Conservation (phyloP, 805 yeast species). For the Wickerhamiella kurtzmanii region DNA sequence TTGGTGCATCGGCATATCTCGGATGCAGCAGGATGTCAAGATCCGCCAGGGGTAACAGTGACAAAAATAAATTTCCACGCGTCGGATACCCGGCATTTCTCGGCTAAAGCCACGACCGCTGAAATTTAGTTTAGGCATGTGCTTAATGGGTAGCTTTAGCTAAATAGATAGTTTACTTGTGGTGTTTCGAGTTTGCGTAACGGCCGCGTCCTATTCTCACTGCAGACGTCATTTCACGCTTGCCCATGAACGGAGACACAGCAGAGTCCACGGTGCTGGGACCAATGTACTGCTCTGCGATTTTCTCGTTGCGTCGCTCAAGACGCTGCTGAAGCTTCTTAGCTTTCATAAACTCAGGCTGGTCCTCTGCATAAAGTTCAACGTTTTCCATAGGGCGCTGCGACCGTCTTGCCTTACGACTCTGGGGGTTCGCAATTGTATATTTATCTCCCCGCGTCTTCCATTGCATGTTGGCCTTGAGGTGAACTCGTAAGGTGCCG, state of each 20-base stretch:
- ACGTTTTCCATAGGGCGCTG: conserved; percentile 75
- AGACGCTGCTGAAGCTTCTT: conserved; percentile 81
- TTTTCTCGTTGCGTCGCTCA: conserved; percentile 70
- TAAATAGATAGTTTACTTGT: conserved; percentile 2
- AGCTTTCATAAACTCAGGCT: conserved; percentile 82
- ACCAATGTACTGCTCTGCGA: conserved; percentile 79
- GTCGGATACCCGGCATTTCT: no score
- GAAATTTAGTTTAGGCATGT: no score
- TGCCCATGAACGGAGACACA: conserved; percentile 77
- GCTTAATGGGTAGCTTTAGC: no score
- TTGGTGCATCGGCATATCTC: no score
- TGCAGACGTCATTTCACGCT: conserved; percentile 32
- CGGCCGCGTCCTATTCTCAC: conserved; percentile 81
- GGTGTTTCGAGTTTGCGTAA: conserved; percentile 45
- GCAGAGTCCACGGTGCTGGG: conserved; percentile 75
- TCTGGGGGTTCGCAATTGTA: conserved; percentile 75
- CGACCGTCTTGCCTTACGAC: conserved; percentile 58
- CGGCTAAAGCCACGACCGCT: no score
- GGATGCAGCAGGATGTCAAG: no score
- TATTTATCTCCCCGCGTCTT: conserved; percentile 72
- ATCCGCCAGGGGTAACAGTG: no score
- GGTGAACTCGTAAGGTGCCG: conserved; percentile 76
- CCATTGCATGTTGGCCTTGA: conserved; percentile 91
- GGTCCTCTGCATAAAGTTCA: conserved; percentile 70
- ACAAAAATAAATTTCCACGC: no score